Evolutionary conservation across 176 grass and related monocot genomes (phyloP).

Genomic region (Avena insularis): DNA sequence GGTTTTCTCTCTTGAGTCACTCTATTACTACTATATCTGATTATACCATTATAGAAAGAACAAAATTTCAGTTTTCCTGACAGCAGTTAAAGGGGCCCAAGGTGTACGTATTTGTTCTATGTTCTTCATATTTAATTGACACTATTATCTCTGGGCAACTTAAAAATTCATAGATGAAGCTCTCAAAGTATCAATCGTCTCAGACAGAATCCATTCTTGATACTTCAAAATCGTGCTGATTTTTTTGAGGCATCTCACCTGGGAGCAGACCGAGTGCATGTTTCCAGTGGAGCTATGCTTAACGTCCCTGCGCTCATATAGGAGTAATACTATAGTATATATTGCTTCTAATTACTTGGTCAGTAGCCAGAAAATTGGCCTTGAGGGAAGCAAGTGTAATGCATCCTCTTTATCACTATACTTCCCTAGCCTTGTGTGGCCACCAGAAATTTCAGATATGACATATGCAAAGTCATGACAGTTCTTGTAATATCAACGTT

Average conservation of each 20-base stretch:
- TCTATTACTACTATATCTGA: background rate
- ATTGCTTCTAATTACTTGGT: too few species aligned
- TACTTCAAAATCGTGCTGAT: background rate
- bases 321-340: background rate
- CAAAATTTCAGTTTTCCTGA: background rate
- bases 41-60: background rate
- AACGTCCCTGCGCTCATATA: background rate
- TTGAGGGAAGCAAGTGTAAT: too few species aligned
- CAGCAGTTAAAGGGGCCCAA: background rate
- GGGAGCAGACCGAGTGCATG: too few species aligned
- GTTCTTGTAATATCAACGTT: conserved; percentile 8
- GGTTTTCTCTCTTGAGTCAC: background rate
- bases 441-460: conserved; percentile 4
- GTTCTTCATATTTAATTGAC: background rate
- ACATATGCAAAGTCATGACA: background rate
- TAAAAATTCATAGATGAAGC: background rate
- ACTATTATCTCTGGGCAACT: background rate
- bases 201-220: background rate
- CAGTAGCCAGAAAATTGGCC: too few species aligned
- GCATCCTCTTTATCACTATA: too few species aligned
- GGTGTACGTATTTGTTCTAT: background rate
- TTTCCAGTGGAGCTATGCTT: background rate
- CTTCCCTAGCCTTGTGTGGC: too few species aligned
- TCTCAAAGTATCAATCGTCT: background rate
- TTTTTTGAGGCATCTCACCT: too few species aligned